These are phyloP conservation scores for Verticillium isaacii DNA, from an alignment of 2,329 filamentous ascomycete species.

Conservation along the genomic window DNA sequence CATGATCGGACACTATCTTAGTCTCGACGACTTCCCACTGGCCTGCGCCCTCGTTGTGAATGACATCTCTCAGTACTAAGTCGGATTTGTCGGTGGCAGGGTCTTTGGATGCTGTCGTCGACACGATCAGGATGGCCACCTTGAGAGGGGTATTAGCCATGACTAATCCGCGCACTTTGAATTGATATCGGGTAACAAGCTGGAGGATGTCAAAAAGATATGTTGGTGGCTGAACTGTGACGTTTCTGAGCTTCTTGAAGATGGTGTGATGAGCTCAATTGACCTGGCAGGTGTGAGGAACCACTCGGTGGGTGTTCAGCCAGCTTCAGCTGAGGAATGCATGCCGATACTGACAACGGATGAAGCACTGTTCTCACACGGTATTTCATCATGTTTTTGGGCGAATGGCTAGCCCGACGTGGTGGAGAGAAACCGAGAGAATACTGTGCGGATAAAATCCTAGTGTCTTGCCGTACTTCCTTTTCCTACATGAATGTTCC, in stretches of 20 bases:
- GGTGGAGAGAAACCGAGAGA: neutral
- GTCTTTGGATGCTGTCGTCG: slow-evolving; percentile 81
- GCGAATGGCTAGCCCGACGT: too few relatives aligned
- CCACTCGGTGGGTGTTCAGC: neutral
- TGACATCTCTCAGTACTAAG: slow-evolving; percentile 61
- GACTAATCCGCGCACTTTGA: neutral
- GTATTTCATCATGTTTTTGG: neutral
- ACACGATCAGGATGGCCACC: slow-evolving; percentile 79
- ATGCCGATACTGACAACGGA: neutral
- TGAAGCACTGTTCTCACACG: neutral
- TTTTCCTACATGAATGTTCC: too few relatives aligned
- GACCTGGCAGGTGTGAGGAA: neutral
- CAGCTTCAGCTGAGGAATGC: neutral
- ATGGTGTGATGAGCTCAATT: neutral
- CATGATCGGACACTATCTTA: slow-evolving; percentile 75
- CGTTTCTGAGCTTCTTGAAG: neutral
- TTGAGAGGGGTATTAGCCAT: slow-evolving; percentile 48
- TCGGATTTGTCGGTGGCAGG: slow-evolving; percentile 73
- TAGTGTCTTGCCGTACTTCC: neutral
- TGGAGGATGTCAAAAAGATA: neutral
- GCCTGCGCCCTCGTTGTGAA: slow-evolving; percentile 59
- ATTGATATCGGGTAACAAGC: neutral
- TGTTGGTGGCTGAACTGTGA: neutral
- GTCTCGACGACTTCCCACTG: slow-evolving; percentile 68
- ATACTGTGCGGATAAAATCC: neutral